Conservation (phyloP, 2,329 filamentous ascomycete genomes). For the Mycosphaerella sp. region DNA sequence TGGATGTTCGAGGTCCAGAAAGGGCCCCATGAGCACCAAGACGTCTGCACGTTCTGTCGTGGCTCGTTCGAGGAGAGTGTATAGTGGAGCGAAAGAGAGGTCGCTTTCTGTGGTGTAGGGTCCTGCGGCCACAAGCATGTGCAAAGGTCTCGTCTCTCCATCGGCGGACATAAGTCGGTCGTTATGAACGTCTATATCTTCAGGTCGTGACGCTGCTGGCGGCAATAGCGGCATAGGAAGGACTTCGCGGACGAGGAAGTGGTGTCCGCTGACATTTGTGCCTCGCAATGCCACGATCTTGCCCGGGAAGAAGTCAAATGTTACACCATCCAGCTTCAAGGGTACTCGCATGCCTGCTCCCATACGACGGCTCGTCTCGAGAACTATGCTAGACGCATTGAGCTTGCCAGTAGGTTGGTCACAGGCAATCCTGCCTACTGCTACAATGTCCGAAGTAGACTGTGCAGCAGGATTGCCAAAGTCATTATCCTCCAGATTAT, state of each 20-base stretch:
- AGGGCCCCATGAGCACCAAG: conserved; percentile 75
- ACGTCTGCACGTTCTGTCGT: conserved; percentile 68
- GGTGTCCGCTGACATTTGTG: conserved; percentile 76
- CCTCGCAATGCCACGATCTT: conserved; percentile 85
- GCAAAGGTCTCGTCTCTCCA: conserved; percentile 60
- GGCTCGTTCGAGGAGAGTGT: conserved; percentile 72
- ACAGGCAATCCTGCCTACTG: conserved; percentile 84
- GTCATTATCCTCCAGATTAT: conserved; percentile 67
- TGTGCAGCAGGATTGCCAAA: conserved; percentile 85
- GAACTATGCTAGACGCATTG: conserved; percentile 74
- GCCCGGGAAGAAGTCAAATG: conserved; percentile 85
- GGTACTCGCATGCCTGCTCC: conserved; percentile 78
- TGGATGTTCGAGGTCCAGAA: conserved; percentile 87
- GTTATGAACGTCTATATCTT: conserved; percentile 60
- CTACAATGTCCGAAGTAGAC: conserved; percentile 78
- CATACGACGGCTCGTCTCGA: conserved; percentile 79
- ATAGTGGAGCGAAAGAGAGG: conserved; percentile 80
- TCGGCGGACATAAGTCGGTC: conserved; percentile 59
- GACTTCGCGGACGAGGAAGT: conserved; percentile 73
- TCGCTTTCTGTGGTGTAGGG: conserved; percentile 92
- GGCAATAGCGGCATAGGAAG: conserved; percentile 68
- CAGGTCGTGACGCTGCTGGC: conserved; percentile 62
- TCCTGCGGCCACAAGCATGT: conserved; percentile 70
- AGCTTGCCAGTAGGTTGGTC: conserved; percentile 81
- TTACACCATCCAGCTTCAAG: conserved; percentile 64